A percentile compares a stretch with the other conserved stretches of the same genome.
Evolutionary conservation across 2,329 filamentous ascomycete species (phyloP).

Genomic region (Pseudogymnoascus sp.): DNA sequence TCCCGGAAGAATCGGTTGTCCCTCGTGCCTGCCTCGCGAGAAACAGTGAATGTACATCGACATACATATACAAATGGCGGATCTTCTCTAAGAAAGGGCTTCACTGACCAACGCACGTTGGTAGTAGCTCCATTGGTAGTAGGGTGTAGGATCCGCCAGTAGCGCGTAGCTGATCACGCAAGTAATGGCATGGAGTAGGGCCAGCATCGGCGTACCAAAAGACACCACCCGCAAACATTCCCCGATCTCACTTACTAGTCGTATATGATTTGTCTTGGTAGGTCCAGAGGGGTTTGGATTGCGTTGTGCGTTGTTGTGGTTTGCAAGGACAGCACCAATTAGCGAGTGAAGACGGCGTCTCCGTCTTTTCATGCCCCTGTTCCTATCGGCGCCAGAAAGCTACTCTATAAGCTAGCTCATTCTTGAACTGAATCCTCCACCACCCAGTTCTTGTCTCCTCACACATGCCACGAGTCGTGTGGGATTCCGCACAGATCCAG

Average conservation of each 20-base stretch:
- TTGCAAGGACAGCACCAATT: not conserved
- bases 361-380: slow-evolving; percentile 7
- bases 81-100: not conserved
- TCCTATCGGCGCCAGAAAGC: slow-evolving; percentile 1
- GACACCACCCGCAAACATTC: not conserved
- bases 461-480: slow-evolving; percentile 7
- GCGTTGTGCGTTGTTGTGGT: not conserved
- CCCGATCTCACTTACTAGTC: not conserved
- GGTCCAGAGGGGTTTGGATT: not conserved
- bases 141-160: not conserved
- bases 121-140: slow-evolving; percentile 1
- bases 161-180: slow-evolving; percentile 5
- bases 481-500: slow-evolving; percentile 5
- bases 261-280: not conserved
- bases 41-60: not conserved
- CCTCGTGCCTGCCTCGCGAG: slow-evolving; percentile 7
- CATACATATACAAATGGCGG: slow-evolving; percentile 1
- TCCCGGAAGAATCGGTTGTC: slow-evolving; percentile 7
- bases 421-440: not conserved
- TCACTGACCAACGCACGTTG: not conserved
- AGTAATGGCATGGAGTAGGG: not conserved
- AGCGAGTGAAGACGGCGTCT: slow-evolving; percentile 1
- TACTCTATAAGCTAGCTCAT: not conserved
- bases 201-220: slow-evolving; percentile 1
- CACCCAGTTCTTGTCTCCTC: not conserved